Evolutionary conservation across 1,284 basidiomycete genomes (phyloP).

Genomic region (Microbotryum lychnidis-dioicae): DNA sequence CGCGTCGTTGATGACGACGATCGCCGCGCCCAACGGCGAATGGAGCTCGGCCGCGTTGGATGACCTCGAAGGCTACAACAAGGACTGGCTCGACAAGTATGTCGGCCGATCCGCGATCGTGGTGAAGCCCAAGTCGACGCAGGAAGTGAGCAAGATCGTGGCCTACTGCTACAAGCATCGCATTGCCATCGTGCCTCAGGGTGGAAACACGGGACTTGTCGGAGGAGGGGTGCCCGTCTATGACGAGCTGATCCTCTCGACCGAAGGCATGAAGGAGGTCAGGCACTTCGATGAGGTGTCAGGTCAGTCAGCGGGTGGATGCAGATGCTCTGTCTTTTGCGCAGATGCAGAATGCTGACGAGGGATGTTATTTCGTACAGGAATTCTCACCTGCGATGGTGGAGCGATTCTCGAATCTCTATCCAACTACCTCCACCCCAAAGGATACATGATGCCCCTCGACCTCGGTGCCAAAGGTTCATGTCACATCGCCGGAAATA

Average conservation of each 20-base stretch:
- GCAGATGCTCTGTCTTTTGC: too few species aligned
- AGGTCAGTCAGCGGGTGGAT: constrained; percentile 46
- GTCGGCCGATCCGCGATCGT: constrained; percentile 73
- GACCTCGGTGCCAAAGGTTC: constrained; percentile 98
- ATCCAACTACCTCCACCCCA: constrained; percentile 74
- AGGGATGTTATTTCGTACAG: constrained; percentile 26
- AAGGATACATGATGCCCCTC: constrained; percentile 93
- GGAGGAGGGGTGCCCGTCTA: constrained; percentile 86
- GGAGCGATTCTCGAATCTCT: constrained; percentile 91
- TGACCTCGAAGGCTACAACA: constrained; percentile 75
- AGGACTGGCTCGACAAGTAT: constrained; percentile 98
- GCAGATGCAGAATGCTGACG: not conserved
- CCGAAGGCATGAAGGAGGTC: constrained; percentile 73
- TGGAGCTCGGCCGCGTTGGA: constrained; percentile 24
- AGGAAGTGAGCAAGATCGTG: constrained; percentile 80
- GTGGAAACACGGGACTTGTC: constrained; percentile 96
- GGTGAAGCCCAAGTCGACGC: constrained; percentile 76
- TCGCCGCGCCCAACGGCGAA: constrained; percentile 21
- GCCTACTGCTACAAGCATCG: constrained; percentile 64
- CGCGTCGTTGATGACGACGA: constrained; percentile 45
- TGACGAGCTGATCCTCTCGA: constrained; percentile 80
- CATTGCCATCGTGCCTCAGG: constrained; percentile 89
- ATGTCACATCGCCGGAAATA: constrained; percentile 97
- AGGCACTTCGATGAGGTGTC: constrained; percentile 89
- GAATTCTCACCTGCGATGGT: constrained; percentile 61